Evolutionary conservation across 2,329 filamentous ascomycete species (phyloP), one percentile per base, ranked within the genome.

Genomic region (Beauveria rudraprayagi): DNA sequence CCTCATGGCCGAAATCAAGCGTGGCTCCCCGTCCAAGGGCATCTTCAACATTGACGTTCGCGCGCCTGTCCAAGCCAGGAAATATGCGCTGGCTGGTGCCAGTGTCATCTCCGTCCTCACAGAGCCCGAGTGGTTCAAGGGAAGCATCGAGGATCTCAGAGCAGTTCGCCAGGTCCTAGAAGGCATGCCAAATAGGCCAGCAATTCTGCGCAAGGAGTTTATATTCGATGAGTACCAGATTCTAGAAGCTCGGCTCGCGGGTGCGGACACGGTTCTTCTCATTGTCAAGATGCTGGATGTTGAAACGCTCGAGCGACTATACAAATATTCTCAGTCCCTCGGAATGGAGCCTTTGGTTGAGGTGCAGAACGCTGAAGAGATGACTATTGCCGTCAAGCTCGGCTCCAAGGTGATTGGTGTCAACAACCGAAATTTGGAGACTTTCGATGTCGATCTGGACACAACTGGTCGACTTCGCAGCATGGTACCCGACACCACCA

Each of bases 211-310:
- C 26, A 99, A 99, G 72, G 94, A 99, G 68, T 99, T 99, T 69
- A 86, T 99, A 46, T 99, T 97, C 69, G 92, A 97, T 51, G 92
- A 97, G 72, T 99, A 99, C 71, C 94, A 99, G 73, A 97, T 99
- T 59, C 81, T 99, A 7, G 94, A 99, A 75, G 94, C 92, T 30
- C 84, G 95, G 53, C 78, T 99, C 61, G 92, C 93, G 14, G 94
- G 94, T 65, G 94, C 94, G 8, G 93, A 99, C 73, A 97, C 93
- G 0, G 88, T 99, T 19, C 80, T 99, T 28, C 82, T 99, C 22
- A 99, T 99, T 67, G 94, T 99, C 56, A 99, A 99, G 79, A 99
- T 99, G 94, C 84, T 99, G 11, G 88, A 93, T 63, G 77, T 83
- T 28, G 84, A 85, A 30, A 80, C 89, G 4, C 80, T 99, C 37